These are phyloP conservation scores for Aureobasidium sp. DNA, from an alignment of 2,329 filamentous ascomycete genomes.

Conservation along the genomic window DNA sequence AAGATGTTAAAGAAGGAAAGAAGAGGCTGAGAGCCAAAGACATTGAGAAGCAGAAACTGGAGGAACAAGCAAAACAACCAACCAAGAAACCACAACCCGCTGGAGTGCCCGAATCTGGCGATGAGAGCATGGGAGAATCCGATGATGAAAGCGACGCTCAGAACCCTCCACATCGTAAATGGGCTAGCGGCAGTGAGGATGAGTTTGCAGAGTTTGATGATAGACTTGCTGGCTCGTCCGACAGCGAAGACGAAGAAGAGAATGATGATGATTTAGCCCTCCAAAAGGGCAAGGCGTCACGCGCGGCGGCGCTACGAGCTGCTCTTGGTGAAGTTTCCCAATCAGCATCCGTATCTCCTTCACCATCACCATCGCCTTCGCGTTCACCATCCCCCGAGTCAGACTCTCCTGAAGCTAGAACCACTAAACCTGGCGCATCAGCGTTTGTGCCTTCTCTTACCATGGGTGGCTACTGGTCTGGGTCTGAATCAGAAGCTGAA, in stretches of 20 bases:
- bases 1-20: conserved; percentile 21
- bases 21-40: conserved; percentile 25
- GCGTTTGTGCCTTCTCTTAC: conserved; percentile 70
- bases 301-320: conserved; percentile 17
- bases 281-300: conserved; percentile 20
- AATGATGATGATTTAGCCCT: conserved; percentile 21
- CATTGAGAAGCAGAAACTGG: conserved; percentile 11
- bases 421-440: conserved; percentile 35
- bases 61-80: background rate
- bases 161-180: background rate
- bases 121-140: background rate
- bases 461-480: conserved; percentile 69
- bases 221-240: conserved; percentile 34
- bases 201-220: conserved; percentile 29
- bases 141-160: background rate
- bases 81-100: background rate
- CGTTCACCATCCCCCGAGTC: conserved; percentile 16
- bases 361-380: conserved; percentile 24
- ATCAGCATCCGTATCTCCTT: conserved; percentile 23
- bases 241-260: conserved; percentile 28
- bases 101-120: conserved; percentile 6
- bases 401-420: conserved; percentile 21
- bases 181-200: background rate
- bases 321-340: conserved; percentile 15
- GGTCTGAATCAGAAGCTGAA: conserved; percentile 65